A percentile compares a stretch with the other conserved stretches of the same genome.
These are phyloP conservation scores for Zostera marina DNA, from an alignment of 116 monocot species.

Conservation along the genomic window DNA sequence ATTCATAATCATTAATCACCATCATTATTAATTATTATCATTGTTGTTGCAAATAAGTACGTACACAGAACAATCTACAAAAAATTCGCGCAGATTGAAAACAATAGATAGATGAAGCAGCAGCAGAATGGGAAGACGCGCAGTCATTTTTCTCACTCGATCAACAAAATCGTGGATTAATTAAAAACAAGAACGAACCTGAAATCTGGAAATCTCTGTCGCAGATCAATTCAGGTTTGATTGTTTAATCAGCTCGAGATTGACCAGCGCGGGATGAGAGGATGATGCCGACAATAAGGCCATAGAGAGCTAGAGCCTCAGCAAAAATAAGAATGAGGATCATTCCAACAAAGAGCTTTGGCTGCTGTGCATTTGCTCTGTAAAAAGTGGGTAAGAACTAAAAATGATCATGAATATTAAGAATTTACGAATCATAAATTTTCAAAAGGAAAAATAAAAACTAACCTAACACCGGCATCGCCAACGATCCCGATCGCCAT, in stretches of 20 bases:
- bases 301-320: constrained; percentile 57
- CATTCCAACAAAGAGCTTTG: constrained; percentile 59
- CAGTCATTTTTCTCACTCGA: too few relatives aligned
- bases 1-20: too few relatives aligned
- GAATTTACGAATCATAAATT: background rate
- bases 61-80: too few relatives aligned
- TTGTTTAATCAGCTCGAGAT: constrained; percentile 9
- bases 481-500: constrained; percentile 42
- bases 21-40: too few relatives aligned
- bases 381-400: background rate
- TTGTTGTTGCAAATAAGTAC: too few relatives aligned
- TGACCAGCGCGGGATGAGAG: constrained; percentile 50
- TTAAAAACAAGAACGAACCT: too few relatives aligned
- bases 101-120: too few relatives aligned
- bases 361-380: constrained; percentile 64
- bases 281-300: constrained; percentile 55
- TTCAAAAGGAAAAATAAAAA: background rate
- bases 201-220: too few relatives aligned
- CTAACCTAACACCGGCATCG: constrained; percentile 29
- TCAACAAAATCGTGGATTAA: too few relatives aligned
- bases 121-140: too few relatives aligned
- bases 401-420: background rate
- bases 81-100: too few relatives aligned
- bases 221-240: too few relatives aligned
- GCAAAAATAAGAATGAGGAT: constrained; percentile 62